Percentiles rank a stretch among this genome's conserved stretches.
Conservation (phyloP, 306 rosid genomes). For the Parietaria judaica region DNA sequence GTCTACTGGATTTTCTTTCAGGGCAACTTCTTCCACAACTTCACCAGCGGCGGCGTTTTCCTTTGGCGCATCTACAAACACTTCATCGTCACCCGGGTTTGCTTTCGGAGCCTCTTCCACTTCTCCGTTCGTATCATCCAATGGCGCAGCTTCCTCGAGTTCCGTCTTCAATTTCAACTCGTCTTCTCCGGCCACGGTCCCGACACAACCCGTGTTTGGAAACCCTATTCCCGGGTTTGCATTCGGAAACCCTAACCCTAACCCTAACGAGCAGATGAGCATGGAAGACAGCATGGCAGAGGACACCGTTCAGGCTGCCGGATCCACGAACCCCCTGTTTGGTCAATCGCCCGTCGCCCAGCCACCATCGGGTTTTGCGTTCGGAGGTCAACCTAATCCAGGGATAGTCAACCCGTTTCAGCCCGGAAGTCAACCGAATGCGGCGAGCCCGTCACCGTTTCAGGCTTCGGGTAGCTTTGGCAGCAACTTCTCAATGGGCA, state of each 20-base stretch:
- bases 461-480: conserved; percentile 71
- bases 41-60: not conserved
- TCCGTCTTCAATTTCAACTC: conserved; percentile 52
- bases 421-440: conserved; percentile 49
- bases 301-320: conserved; percentile 49
- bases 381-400: conserved; percentile 50
- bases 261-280: conserved; percentile 51
- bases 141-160: conserved; percentile 34
- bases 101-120: conserved; percentile 5
- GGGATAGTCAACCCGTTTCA: conserved; percentile 43
- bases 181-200: conserved; percentile 29
- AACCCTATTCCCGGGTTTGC: not conserved
- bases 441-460: conserved; percentile 57
- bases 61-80: conserved; percentile 10
- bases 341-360: conserved; percentile 38
- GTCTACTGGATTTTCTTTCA: conserved; percentile 21
- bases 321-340: conserved; percentile 33
- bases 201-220: conserved; percentile 56
- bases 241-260: conserved; percentile 26
- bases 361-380: conserved; percentile 44
- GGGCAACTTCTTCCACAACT: conserved; percentile 24
- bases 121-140: conserved; percentile 37
- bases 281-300: conserved; percentile 97
- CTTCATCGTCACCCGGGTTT: not conserved
- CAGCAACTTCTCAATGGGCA: conserved; percentile 79